Conservation (phyloP, 1,284 basidiomycete species). For the Ganoderma lucidum region DNA sequence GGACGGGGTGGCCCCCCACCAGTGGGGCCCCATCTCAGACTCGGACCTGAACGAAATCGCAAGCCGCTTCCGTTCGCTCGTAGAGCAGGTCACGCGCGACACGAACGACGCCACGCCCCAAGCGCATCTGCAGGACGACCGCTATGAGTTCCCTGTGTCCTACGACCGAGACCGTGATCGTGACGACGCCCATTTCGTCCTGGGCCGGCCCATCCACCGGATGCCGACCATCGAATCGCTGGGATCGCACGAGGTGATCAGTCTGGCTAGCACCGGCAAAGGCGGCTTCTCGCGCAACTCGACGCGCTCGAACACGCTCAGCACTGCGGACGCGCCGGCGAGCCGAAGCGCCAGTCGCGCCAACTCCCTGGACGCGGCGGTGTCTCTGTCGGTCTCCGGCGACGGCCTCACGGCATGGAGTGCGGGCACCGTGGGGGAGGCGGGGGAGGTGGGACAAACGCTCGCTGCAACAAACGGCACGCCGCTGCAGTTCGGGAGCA, state of each 20-base stretch:
- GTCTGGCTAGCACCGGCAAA: slow-evolving; percentile 32
- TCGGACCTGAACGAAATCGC: slow-evolving; percentile 52
- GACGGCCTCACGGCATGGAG: slow-evolving; percentile 19
- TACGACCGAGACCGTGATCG: slow-evolving; percentile 27
- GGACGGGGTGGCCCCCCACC: slow-evolving; percentile 2
- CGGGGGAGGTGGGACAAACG: slow-evolving; percentile 23
- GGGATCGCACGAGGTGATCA: slow-evolving; percentile 62
- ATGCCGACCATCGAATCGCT: slow-evolving; percentile 84
- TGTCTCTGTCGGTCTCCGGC: slow-evolving; percentile 31
- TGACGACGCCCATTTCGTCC: slow-evolving; percentile 58
- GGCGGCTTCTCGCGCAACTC: slow-evolving; percentile 40
- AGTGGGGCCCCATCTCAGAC: slow-evolving; percentile 36
- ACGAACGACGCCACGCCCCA: slow-evolving; percentile 54
- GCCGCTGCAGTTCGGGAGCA: slow-evolving; percentile 24
- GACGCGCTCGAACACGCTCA: slow-evolving; percentile 41
- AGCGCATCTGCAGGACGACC: slow-evolving; percentile 38
- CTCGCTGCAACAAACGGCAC: slow-evolving; percentile 27
- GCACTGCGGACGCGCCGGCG: slow-evolving; percentile 27
- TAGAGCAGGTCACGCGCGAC: slow-evolving; percentile 58
- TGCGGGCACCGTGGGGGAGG: slow-evolving; percentile 12
- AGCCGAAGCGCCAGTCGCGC: slow-evolving; percentile 35
- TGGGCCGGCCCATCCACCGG: slow-evolving; percentile 68
- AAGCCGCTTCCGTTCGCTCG: slow-evolving; percentile 57
- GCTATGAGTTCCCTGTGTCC: slow-evolving; percentile 21
- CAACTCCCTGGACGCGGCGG: slow-evolving; percentile 36